Conservation (phyloP, 257 asterid genomes). For the Marsdenia floribunda region DNA sequence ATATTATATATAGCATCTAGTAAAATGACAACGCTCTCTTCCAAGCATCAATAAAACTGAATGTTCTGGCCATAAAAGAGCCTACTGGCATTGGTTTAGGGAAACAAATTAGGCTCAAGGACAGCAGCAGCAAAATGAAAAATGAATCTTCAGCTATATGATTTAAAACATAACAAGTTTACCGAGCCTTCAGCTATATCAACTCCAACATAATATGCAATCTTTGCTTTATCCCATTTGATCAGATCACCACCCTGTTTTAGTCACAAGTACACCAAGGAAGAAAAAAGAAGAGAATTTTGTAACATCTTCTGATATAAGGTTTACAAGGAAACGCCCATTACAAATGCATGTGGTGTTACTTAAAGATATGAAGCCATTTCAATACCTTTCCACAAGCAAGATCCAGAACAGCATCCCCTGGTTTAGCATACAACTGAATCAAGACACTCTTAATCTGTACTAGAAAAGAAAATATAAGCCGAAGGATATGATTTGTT, state of each 20-base stretch:
- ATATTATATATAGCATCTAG: neutral
- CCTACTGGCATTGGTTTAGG: neutral
- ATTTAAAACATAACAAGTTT: slow-evolving; percentile 14
- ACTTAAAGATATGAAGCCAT: neutral
- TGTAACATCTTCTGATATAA: neutral
- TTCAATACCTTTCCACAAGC: slow-evolving; percentile 92
- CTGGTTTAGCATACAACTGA: slow-evolving; percentile 72
- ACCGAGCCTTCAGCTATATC: slow-evolving; percentile 99
- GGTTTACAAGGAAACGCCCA: neutral
- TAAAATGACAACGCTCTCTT: neutral
- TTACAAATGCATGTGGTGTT: neutral
- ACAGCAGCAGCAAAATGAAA: neutral
- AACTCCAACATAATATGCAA: slow-evolving; percentile 88
- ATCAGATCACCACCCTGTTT: slow-evolving; percentile 95
- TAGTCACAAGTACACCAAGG: slow-evolving; percentile 12
- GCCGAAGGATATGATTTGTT: neutral
- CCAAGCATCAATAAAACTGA: neutral
- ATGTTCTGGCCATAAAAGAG: neutral
- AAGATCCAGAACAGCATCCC: slow-evolving; percentile 94
- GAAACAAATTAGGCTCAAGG: neutral
- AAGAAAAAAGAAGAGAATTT: neutral
- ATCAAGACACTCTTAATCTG: slow-evolving; percentile 97
- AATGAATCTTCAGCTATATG: neutral
- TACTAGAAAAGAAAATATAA: slow-evolving; percentile 12
- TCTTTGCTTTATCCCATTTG: slow-evolving; percentile 98